Percentiles rank a stretch among this genome's conserved stretches.
Evolutionary conservation across 1,139 yeast genomes (phyloP).

Genomic region (Lodderomyces pseudojiufengensis): DNA sequence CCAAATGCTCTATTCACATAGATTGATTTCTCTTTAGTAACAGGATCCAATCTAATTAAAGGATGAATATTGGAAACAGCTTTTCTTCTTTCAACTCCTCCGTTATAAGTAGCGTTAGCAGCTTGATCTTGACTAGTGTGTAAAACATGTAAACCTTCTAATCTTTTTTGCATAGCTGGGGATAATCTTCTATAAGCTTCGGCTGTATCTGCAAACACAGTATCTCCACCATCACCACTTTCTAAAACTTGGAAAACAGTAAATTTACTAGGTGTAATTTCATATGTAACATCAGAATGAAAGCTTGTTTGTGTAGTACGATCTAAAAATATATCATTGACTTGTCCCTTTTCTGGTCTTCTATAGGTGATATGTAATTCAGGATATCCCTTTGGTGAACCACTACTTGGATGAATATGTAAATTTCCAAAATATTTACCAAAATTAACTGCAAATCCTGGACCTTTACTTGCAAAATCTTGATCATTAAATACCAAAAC

Average conservation of each 20-base stretch:
- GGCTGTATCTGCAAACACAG: constrained; percentile 30
- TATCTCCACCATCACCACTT: constrained; percentile 34
- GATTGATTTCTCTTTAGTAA: constrained; percentile 48
- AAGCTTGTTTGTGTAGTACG: constrained; percentile 19
- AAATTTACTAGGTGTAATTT: constrained; percentile 29
- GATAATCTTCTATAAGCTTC: constrained; percentile 32
- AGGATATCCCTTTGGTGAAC: constrained; percentile 24
- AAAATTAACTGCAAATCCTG: constrained; percentile 25
- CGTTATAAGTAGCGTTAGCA: constrained; percentile 35
- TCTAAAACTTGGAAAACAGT: constrained; percentile 31
- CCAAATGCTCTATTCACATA: constrained; percentile 54
- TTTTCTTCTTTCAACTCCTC: constrained; percentile 42
- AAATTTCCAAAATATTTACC: constrained; percentile 31
- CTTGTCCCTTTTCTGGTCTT: constrained; percentile 24
- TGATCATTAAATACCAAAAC: constrained; percentile 30
- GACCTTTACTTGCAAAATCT: constrained; percentile 30
- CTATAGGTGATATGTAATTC: constrained; percentile 30
- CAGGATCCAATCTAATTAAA: constrained; percentile 56
- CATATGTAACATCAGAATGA: constrained; percentile 34
- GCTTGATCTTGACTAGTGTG: constrained; percentile 72
- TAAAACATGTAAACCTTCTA: constrained; percentile 41
- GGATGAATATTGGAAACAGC: constrained; percentile 51
- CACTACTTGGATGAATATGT: constrained; percentile 30
- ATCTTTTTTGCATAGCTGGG: constrained; percentile 24
- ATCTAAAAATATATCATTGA: constrained; percentile 19